These are phyloP conservation scores for Ambrosiella beaveri DNA, from an alignment of 2,329 filamentous ascomycete genomes.

Conservation along the genomic window DNA sequence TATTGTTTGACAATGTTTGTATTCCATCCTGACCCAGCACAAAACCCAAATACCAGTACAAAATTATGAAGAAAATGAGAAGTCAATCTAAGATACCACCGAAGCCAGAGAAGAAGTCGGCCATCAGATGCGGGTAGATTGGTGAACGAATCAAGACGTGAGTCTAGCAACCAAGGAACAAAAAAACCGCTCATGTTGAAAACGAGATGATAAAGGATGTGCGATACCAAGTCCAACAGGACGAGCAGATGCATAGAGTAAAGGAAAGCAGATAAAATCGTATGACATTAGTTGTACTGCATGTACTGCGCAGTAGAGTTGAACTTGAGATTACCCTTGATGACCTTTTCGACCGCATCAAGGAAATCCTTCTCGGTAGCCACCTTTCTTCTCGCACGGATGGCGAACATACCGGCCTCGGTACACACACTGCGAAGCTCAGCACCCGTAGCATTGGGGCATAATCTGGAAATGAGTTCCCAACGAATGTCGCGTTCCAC, in stretches of 20 bases:
- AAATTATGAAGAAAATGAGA: no score
- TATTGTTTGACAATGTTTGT: no score
- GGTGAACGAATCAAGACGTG: no score
- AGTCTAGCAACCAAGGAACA: no score
- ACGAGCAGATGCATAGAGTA: background rate
- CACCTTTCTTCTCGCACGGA: constrained; percentile 86
- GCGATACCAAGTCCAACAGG: background rate
- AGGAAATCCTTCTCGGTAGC: constrained; percentile 98
- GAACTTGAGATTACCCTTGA: constrained; percentile 98
- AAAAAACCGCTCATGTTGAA: background rate
- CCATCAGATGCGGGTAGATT: no score
- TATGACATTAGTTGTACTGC: constrained; percentile 76
- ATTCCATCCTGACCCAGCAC: no score
- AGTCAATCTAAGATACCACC: no score
- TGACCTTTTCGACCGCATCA: constrained; percentile 96
- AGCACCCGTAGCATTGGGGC: constrained; percentile 91
- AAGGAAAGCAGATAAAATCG: constrained; percentile 1
- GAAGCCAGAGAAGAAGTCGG: no score
- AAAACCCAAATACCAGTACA: no score
- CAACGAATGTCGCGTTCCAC: constrained; percentile 97
- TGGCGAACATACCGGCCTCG: constrained; percentile 97
- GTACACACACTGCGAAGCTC: constrained; percentile 93
- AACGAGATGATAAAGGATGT: background rate
- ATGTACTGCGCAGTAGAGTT: constrained; percentile 96
- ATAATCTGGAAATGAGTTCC: constrained; percentile 94